These are phyloP conservation scores for Nectriaceae sp. DNA, from an alignment of 2,329 filamentous ascomycete species.

Conservation along the genomic window DNA sequence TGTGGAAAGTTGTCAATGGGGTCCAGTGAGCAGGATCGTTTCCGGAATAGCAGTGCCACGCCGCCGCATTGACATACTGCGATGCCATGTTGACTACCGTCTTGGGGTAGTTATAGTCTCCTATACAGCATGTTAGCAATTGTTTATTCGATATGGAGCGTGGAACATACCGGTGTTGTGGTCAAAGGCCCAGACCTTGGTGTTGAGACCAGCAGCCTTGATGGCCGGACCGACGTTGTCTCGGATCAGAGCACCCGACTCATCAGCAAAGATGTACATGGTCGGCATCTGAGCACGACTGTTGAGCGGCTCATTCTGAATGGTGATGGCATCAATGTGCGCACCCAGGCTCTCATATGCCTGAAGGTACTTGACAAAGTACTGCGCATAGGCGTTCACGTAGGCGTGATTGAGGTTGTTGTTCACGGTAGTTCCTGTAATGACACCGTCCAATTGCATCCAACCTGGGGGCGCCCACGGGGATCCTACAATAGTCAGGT, in stretches of 20 bases:
- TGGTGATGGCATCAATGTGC: slow-evolving; percentile 43
- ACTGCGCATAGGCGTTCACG: slow-evolving; percentile 37
- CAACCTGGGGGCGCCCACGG: slow-evolving; percentile 44
- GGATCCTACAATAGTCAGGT: slow-evolving; percentile 39
- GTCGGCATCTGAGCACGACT: slow-evolving; percentile 39
- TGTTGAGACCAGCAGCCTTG: slow-evolving; percentile 39
- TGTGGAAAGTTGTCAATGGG: slow-evolving; percentile 42
- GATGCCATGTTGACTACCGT: slow-evolving; percentile 38
- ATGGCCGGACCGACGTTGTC: slow-evolving; percentile 42
- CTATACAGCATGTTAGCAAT: background rate
- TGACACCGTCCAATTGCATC: slow-evolving; percentile 42
- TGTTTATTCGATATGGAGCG: background rate
- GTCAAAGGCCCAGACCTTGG: slow-evolving; percentile 49
- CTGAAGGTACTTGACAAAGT: slow-evolving; percentile 45
- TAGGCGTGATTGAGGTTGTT: slow-evolving; percentile 39
- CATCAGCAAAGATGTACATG: slow-evolving; percentile 40
- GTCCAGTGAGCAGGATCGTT: slow-evolving; percentile 35
- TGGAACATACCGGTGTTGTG: slow-evolving; percentile 34
- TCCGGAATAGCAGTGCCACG: slow-evolving; percentile 45
- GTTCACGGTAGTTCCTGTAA: slow-evolving; percentile 35
- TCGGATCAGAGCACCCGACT: slow-evolving; percentile 39
- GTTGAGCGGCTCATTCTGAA: slow-evolving; percentile 48
- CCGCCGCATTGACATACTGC: slow-evolving; percentile 34
- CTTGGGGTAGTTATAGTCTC: slow-evolving; percentile 41
- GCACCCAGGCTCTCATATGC: slow-evolving; percentile 38